Evolutionary conservation across 2,329 filamentous ascomycete species (phyloP), one percentile per base, ranked within the genome.

Genomic region (Cylindrodendrum hubeiense): DNA sequence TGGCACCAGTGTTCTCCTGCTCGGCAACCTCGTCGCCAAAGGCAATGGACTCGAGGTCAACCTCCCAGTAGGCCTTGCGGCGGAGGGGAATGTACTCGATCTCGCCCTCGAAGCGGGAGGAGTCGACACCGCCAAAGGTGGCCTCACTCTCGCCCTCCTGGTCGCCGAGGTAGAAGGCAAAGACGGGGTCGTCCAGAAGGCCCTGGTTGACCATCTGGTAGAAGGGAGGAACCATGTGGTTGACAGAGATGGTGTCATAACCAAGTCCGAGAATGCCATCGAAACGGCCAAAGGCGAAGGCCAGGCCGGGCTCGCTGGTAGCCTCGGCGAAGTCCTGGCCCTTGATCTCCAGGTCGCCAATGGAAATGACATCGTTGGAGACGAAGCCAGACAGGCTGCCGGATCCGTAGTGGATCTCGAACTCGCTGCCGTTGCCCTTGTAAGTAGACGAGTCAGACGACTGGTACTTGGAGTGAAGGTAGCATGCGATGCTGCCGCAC

Each of bases 51-150:
- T 98, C 91, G 67, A 99, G 90, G 77, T 98, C 95, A 60, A 99
- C 95, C 88, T 99, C 96, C 96, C 96, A 99, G 89, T 99, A 99
- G 53, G 96, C 96, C 91, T 98, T 98, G 80, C 96, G 93, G 81
- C 96, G 93, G 74, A 99, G 89, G 60, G 96, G 96, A 73, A 99
- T 94, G 81, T 94, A 97, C 79, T 91, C 93, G 76, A 99, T 88
- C 82, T 98, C 91, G 77, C 96, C 96, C 41, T 87, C 90, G 80
- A 87, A 90, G 86, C 96, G 94, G 78, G 86, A 84, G 84, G 94
- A 85, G 81, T 98, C 91, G 67, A 97, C 83, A 71, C 95, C 95
- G 80, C 95, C 95, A 72, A 99, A 99, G 72, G 91, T 90, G 66
- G 91, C 95, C 84, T 95, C 95, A 44, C 95, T 98, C 79, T 93